Conservation (phyloP, 305 asterid species). For the Fraxinus xanthoxyloides region DNA sequence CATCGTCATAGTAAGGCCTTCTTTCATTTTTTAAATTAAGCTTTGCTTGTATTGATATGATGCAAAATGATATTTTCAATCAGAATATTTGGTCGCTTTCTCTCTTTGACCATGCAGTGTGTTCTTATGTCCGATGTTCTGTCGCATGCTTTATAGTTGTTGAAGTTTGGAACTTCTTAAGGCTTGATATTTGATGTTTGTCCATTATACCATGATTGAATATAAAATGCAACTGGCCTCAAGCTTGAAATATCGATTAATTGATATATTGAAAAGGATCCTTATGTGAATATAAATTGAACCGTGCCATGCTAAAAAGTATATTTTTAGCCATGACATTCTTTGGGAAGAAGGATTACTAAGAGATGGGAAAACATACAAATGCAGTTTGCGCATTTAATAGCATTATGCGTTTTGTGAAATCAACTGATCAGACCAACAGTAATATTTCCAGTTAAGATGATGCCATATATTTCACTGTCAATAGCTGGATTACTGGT, state of each 20-base stretch:
- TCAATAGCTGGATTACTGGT: neutral
- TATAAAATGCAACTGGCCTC: neutral
- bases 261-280: neutral
- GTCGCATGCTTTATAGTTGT: neutral
- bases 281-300: neutral
- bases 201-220: neutral
- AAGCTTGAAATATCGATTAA: neutral
- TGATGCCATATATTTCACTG: neutral
- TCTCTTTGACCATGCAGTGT: neutral
- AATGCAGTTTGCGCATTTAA: neutral
- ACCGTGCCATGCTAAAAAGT: neutral
- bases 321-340: neutral
- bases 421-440: neutral
- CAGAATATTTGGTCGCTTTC: neutral
- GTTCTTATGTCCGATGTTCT: neutral
- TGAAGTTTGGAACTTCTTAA: neutral
- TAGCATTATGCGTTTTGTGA: neutral
- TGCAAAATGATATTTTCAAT: neutral
- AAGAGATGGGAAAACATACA: neutral
- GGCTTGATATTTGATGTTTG: neutral
- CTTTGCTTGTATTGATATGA: neutral
- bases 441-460: neutral
- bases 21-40: neutral
- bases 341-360: neutral
- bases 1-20: slow-evolving; percentile 82